Percentiles rank a stretch among this genome's conserved stretches.
These are phyloP conservation scores for Trypanosoma melophagium DNA, from an alignment of 208 protist species.

Conservation along the genomic window DNA sequence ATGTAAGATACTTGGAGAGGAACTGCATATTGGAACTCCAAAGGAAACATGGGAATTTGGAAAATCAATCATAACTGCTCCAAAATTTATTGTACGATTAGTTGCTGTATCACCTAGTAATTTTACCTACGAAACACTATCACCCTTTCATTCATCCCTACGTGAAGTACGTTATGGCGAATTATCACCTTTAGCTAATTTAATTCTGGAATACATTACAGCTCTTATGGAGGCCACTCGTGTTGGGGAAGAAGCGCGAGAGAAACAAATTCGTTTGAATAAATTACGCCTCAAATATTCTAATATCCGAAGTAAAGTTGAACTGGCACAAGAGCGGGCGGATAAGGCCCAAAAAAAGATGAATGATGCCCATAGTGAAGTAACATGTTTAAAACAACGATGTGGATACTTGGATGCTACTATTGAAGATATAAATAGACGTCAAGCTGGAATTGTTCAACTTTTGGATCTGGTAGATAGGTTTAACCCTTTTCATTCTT, in stretches of 20 bases:
- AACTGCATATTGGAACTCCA: constrained; percentile 39
- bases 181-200: constrained; percentile 42
- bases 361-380: not conserved
- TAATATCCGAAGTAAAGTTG: constrained; percentile 13
- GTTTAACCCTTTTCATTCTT: constrained; percentile 50
- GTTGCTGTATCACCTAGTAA: constrained; percentile 36
- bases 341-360: not conserved
- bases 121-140: constrained; percentile 36
- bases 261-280: constrained; percentile 18
- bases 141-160: constrained; percentile 33
- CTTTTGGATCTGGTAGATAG: constrained; percentile 70
- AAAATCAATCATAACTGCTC: constrained; percentile 34
- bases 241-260: constrained; percentile 7
- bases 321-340: constrained; percentile 11
- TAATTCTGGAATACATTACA: constrained; percentile 55
- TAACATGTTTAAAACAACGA: constrained; percentile 16
- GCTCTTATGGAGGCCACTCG: constrained; percentile 44
- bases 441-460: constrained; percentile 40
- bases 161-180: constrained; percentile 51
- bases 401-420: constrained; percentile 25
- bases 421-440: constrained; percentile 20
- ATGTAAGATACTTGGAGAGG: constrained; percentile 63
- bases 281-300: constrained; percentile 22
- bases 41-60: constrained; percentile 59
- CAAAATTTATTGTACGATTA: constrained; percentile 47